Conservation (phyloP, 208 protist genomes). For the Trypanosoma grayi region DNA sequence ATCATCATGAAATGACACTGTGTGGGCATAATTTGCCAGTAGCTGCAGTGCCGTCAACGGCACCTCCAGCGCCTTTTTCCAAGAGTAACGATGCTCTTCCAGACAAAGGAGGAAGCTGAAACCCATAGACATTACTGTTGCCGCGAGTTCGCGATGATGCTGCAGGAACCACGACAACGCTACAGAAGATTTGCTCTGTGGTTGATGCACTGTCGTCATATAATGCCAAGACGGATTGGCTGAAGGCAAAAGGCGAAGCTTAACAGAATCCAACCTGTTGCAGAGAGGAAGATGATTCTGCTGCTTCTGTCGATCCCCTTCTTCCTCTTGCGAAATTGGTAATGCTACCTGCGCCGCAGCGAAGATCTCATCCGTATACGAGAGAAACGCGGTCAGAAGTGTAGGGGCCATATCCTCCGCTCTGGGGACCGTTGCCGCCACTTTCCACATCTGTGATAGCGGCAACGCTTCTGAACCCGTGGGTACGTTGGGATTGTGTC, state of each 20-base stretch:
- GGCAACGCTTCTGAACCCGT: neutral
- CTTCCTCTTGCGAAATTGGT: neutral
- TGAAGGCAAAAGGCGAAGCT: constrained; percentile 4
- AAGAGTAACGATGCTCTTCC: neutral
- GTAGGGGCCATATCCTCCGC: constrained; percentile 11
- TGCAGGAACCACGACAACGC: constrained; percentile 22
- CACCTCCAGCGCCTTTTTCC: constrained; percentile 25
- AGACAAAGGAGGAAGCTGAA: constrained; percentile 22
- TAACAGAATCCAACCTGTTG: constrained; percentile 7
- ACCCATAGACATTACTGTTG: constrained; percentile 21
- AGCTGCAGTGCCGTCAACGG: constrained; percentile 31
- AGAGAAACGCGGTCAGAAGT: constrained; percentile 12
- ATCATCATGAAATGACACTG: constrained; percentile 7
- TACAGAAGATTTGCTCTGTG: neutral
- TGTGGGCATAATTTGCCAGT: constrained; percentile 20
- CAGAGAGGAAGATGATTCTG: neutral
- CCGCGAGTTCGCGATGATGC: constrained; percentile 15
- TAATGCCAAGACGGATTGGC: neutral
- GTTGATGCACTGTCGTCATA: neutral
- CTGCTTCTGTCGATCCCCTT: neutral
- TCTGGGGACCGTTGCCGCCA: neutral
- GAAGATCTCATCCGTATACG: constrained; percentile 15
- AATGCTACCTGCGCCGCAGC: neutral
- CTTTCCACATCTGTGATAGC: neutral
- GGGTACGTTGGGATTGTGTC: neutral